Conservation (phyloP, 2,329 filamentous ascomycete genomes). For the Dothiorella sarmentorum region DNA sequence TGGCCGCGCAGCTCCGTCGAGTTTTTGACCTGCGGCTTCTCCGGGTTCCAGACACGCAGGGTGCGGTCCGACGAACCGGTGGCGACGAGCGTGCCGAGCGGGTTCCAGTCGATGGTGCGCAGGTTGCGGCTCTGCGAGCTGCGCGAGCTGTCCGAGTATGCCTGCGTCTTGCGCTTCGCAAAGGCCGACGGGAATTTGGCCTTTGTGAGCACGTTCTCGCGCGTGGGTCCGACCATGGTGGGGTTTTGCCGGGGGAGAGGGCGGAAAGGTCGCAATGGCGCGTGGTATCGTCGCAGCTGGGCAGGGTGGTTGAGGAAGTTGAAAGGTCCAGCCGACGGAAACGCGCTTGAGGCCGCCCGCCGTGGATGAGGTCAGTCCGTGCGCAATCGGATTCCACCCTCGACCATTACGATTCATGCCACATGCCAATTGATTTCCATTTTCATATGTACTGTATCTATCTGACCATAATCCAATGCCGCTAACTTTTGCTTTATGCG, state of each 20-base stretch:
- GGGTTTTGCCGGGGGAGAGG: background rate
- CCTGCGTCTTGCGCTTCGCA: conserved; percentile 64
- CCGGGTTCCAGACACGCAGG: conserved; percentile 77
- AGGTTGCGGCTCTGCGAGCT: conserved; percentile 43
- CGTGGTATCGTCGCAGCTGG: background rate
- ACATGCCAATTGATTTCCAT: too few relatives aligned
- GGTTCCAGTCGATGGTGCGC: conserved; percentile 84
- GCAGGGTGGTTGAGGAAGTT: background rate
- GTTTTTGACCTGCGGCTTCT: conserved; percentile 68
- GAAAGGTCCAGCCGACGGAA: conserved; percentile 1
- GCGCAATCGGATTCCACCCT: too few relatives aligned
- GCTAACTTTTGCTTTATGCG: background rate
- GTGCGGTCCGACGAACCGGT: conserved; percentile 71
- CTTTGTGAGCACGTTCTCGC: conserved; percentile 60
- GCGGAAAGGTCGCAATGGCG: background rate
- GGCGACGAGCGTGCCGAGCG: conserved; percentile 76
- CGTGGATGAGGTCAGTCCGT: too few relatives aligned
- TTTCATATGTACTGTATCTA: too few relatives aligned
- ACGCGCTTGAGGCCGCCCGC: too few relatives aligned
- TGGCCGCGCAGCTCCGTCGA: conserved; percentile 73
- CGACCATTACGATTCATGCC: too few relatives aligned
- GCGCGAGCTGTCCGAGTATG: conserved; percentile 52
- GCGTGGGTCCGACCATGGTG: conserved; percentile 32
- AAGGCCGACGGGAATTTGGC: conserved; percentile 68
- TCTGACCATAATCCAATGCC: too few relatives aligned